Percentiles rank a stretch among this genome's conserved stretches.
Conservation (phyloP, 2,329 filamentous ascomycete genomes). For the Aspergillus hiratsukae region DNA sequence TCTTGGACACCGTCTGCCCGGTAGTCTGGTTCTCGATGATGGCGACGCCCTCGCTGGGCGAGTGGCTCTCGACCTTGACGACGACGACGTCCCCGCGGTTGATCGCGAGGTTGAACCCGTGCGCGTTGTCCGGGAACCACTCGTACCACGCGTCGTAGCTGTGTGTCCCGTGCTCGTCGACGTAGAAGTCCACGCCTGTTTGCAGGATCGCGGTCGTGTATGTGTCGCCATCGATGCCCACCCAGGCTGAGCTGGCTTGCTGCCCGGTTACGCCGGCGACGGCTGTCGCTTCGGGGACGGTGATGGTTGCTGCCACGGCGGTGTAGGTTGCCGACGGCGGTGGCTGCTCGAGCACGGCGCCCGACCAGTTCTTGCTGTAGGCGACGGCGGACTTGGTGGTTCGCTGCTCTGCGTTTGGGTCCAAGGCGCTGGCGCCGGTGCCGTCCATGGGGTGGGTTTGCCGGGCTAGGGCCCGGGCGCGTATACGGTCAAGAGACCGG, state of each 20-base stretch:
- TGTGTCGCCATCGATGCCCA: constrained; percentile 59
- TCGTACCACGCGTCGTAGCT: constrained; percentile 58
- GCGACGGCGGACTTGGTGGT: constrained; percentile 35
- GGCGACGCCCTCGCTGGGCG: constrained; percentile 43
- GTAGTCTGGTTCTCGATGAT: constrained; percentile 50
- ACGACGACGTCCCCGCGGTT: constrained; percentile 44
- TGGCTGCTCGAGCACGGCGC: constrained; percentile 49
- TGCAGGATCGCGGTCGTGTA: constrained; percentile 53
- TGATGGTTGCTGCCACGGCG: constrained; percentile 43
- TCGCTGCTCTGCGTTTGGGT: background rate
- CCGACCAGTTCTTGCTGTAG: constrained; percentile 58
- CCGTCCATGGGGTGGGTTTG: constrained; percentile 22
- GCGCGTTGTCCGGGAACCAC: constrained; percentile 56
- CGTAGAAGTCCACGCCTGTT: constrained; percentile 54
- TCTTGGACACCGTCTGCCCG: constrained; percentile 50
- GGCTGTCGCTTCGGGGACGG: constrained; percentile 47
- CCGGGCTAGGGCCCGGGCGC: constrained; percentile 22
- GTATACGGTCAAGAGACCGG: constrained; percentile 25
- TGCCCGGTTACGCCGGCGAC: constrained; percentile 34
- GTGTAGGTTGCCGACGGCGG: constrained; percentile 46
- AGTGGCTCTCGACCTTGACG: constrained; percentile 34
- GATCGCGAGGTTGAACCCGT: constrained; percentile 49
- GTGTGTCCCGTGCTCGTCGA: constrained; percentile 31
- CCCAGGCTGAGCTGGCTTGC: constrained; percentile 53
- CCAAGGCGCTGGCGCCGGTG: constrained; percentile 4